Percentiles rank a stretch among this genome's conserved stretches.
Conservation (phyloP, 2,329 filamentous ascomycete genomes). For the Arthrobotrys pseudoclavata region DNA sequence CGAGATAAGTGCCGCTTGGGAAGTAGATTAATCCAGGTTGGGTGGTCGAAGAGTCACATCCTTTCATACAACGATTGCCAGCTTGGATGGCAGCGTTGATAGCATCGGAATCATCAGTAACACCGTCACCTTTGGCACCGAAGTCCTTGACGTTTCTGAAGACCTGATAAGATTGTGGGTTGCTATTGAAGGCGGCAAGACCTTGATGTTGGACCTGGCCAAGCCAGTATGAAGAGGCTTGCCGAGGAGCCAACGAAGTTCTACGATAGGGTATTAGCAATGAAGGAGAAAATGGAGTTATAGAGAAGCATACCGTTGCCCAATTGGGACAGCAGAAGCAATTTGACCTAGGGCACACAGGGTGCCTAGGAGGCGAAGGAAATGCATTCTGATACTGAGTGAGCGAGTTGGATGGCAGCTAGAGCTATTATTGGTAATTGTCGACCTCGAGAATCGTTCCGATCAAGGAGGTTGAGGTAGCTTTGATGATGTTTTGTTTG, state of each 20-base stretch:
- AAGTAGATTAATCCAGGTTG: conserved; percentile 91
- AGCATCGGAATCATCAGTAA: conserved; percentile 69
- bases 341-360: conserved; percentile 50
- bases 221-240: conserved; percentile 63
- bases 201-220: conserved; percentile 67
- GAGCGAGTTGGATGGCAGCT: conserved; percentile 27
- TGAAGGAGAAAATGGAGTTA: not conserved
- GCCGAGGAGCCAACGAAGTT: conserved; percentile 25
- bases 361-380: conserved; percentile 42
- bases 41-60: conserved; percentile 80
- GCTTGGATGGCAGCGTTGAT: conserved; percentile 68
- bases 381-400: conserved; percentile 43
- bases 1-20: conserved; percentile 85
- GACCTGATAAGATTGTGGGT: conserved; percentile 66
- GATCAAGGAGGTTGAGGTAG: conserved; percentile 32
- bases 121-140: conserved; percentile 68
- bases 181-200: conserved; percentile 67
- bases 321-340: conserved; percentile 37
- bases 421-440: not conserved
- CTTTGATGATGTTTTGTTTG: conserved; percentile 18
- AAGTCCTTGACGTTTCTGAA: conserved; percentile 70
- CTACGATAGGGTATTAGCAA: conserved; percentile 22
- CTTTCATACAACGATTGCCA: conserved; percentile 67
- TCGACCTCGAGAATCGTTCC: conserved; percentile 32
- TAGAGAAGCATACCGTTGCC: conserved; percentile 21